These are phyloP conservation scores for Pseudopithomyces maydicus DNA, from an alignment of 2,329 filamentous ascomycete genomes.

Conservation along the genomic window DNA sequence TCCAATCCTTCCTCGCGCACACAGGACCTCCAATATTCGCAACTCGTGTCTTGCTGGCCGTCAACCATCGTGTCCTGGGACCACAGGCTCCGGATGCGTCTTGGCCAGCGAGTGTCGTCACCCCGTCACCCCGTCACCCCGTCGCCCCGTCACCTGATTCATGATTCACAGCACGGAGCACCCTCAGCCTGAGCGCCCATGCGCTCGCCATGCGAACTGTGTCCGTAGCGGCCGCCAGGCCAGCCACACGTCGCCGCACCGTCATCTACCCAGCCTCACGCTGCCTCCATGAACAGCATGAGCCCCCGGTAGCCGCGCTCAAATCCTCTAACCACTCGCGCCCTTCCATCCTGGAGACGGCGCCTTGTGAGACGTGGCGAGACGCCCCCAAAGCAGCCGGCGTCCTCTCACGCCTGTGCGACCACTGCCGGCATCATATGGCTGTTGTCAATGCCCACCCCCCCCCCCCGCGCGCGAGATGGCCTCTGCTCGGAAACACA, in stretches of 20 bases:
- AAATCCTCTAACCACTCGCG: neutral
- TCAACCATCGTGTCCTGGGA: neutral
- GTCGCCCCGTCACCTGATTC: slow-evolving; percentile 31
- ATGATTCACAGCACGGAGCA: slow-evolving; percentile 28
- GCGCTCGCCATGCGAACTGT: slow-evolving; percentile 41
- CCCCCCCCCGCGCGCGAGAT: too few species aligned
- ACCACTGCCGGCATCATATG: slow-evolving; percentile 36
- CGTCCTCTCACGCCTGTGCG: slow-evolving; percentile 28
- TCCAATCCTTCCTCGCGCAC: slow-evolving; percentile 15
- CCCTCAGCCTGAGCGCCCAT: slow-evolving; percentile 24
- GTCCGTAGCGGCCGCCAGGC: slow-evolving; percentile 12
- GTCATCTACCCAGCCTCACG: slow-evolving; percentile 9
- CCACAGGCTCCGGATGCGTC: too few species aligned
- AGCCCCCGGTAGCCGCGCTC: slow-evolving; percentile 6
- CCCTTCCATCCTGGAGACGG: neutral
- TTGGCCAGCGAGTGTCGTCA: slow-evolving; percentile 24
- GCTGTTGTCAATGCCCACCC: slow-evolving; percentile 11
- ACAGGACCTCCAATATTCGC: slow-evolving; percentile 6
- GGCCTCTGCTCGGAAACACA: neutral
- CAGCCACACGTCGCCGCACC: slow-evolving; percentile 25
- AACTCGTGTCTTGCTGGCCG: slow-evolving; percentile 12
- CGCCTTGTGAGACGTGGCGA: slow-evolving; percentile 34
- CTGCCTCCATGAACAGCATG: slow-evolving; percentile 8
- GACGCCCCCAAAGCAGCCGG: slow-evolving; percentile 16
- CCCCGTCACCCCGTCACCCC: slow-evolving; percentile 39